These are phyloP conservation scores for Pleurotus eryngii DNA, from an alignment of 768 basidiomycete genomes.

Conservation along the genomic window DNA sequence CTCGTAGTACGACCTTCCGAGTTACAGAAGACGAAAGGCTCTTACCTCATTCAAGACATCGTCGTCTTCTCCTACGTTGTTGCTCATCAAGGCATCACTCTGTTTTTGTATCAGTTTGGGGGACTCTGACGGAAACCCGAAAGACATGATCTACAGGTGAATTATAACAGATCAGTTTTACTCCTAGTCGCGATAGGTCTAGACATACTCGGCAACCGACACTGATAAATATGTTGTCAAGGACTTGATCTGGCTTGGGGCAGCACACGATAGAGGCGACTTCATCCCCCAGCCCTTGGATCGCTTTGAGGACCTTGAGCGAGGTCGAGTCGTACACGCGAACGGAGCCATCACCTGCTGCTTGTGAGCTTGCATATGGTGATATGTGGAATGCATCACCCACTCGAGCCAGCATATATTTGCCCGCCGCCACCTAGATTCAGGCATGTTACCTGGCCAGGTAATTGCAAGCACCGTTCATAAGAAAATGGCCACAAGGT, in stretches of 20 bases:
- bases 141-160: slow-evolving; percentile 37
- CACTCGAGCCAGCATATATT: slow-evolving; percentile 65
- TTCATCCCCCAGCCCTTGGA: slow-evolving; percentile 53
- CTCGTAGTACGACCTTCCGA: not conserved
- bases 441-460: slow-evolving; percentile 4
- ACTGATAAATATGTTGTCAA: slow-evolving; percentile 62
- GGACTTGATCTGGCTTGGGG: slow-evolving; percentile 34
- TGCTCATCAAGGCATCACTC: slow-evolving; percentile 42
- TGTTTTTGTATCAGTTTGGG: slow-evolving; percentile 50
- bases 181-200: not conserved
- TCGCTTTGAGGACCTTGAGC: slow-evolving; percentile 58
- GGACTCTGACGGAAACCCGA: slow-evolving; percentile 33
- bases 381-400: slow-evolving; percentile 5
- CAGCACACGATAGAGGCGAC: slow-evolving; percentile 60
- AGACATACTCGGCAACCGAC: slow-evolving; percentile 53
- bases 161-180: not conserved
- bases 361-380: not conserved
- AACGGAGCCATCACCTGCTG: slow-evolving; percentile 63
- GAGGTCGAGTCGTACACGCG: slow-evolving; percentile 62
- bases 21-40: not conserved
- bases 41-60: slow-evolving; percentile 72
- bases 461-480: not conserved
- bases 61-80: slow-evolving; percentile 50
- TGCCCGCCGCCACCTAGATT: slow-evolving; percentile 16
- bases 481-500: not conserved